Conservation (phyloP, 768 basidiomycete genomes). For the Gelatoporia subvermispora region DNA sequence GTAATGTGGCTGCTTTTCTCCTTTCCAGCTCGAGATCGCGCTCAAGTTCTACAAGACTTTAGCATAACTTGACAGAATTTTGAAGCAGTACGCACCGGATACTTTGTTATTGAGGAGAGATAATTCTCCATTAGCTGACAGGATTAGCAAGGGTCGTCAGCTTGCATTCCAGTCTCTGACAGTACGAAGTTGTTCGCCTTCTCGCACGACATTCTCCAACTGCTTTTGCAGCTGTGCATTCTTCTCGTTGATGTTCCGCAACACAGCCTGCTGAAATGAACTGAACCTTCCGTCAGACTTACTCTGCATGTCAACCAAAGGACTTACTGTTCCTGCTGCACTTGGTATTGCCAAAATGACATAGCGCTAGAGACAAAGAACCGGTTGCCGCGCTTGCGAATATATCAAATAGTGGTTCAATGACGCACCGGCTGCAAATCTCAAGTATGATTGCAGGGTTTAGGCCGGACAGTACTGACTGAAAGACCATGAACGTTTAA, state of each 20-base stretch:
- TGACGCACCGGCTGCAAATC: slow-evolving; percentile 66
- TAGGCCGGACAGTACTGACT: slow-evolving; percentile 85
- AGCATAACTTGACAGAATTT: slow-evolving; percentile 20
- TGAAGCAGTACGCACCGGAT: slow-evolving; percentile 38
- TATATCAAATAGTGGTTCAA: not conserved
- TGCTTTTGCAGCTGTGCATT: slow-evolving; percentile 82
- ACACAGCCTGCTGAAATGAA: slow-evolving; percentile 80
- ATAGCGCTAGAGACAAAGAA: slow-evolving; percentile 47
- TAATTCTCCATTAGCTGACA: slow-evolving; percentile 72
- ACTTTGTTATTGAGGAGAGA: slow-evolving; percentile 65
- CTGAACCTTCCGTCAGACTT: slow-evolving; percentile 28
- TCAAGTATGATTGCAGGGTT: slow-evolving; percentile 73
- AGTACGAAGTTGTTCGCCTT: slow-evolving; percentile 44
- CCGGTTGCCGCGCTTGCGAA: not conserved
- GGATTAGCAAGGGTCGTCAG: not conserved
- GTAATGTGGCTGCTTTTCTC: slow-evolving; percentile 66
- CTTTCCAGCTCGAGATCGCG: slow-evolving; percentile 78
- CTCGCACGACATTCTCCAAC: slow-evolving; percentile 77
- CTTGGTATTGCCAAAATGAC: slow-evolving; percentile 90
- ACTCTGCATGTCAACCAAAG: not conserved
- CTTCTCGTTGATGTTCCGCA: slow-evolving; percentile 77
- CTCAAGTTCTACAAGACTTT: slow-evolving; percentile 66
- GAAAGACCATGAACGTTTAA: slow-evolving; percentile 3
- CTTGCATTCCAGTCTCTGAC: not conserved
- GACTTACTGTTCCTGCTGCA: slow-evolving; percentile 73